Evolutionary conservation across 257 asterid genomes (phyloP).

Genomic region (Penstemon davidsonii): DNA sequence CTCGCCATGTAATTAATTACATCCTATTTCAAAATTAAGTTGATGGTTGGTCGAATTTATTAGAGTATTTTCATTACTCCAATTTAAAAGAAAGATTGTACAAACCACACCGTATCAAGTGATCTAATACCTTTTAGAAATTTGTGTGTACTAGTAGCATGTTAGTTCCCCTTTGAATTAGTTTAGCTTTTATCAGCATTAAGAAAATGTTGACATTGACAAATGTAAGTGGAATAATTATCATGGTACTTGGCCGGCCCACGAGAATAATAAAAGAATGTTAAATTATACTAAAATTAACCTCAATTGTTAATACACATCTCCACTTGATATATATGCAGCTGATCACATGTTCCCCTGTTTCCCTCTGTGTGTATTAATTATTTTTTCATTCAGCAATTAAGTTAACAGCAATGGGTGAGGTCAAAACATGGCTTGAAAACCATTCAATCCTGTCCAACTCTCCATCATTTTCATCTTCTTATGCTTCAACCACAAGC

Average conservation of each 20-base stretch:
- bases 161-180: constrained; percentile 9
- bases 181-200: constrained; percentile 12
- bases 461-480: constrained; percentile 32
- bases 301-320: constrained; percentile 28
- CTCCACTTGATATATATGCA: neutral
- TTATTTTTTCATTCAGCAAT: neutral
- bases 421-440: constrained; percentile 38
- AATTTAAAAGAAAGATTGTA: constrained; percentile 11
- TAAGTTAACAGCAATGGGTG: constrained; percentile 39
- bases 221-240: constrained; percentile 34
- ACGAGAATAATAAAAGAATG: constrained; percentile 14
- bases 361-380: neutral
- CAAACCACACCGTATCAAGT: constrained; percentile 34
- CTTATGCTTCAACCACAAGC: constrained; percentile 34
- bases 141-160: constrained; percentile 14
- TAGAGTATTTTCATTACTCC: neutral
- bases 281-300: constrained; percentile 19
- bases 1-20: no score
- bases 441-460: constrained; percentile 18
- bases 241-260: constrained; percentile 21
- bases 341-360: constrained; percentile 1
- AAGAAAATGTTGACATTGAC: constrained; percentile 21
- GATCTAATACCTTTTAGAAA: constrained; percentile 21
- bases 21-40: no score
- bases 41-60: neutral